Conservation (phyloP, 2,329 filamentous ascomycete species). For the Boeremia lycopersici region DNA sequence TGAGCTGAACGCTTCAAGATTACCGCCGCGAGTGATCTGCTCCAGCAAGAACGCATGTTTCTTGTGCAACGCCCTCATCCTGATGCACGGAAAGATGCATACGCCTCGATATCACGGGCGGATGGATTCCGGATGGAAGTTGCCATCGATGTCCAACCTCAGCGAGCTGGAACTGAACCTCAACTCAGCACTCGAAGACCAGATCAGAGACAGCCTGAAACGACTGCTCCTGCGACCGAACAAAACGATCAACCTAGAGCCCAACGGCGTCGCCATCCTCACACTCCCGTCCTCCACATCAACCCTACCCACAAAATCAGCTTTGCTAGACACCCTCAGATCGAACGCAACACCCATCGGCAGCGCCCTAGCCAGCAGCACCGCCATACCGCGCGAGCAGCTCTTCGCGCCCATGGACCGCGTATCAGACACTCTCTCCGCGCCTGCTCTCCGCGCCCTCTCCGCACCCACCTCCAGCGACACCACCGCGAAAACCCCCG, state of each 20-base stretch:
- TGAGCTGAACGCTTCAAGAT: background rate
- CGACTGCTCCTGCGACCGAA: background rate
- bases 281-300: background rate
- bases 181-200: background rate
- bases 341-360: too few relatives aligned
- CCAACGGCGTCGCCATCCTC: background rate
- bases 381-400: too few relatives aligned
- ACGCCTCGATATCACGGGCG: conserved; percentile 52
- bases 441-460: too few relatives aligned
- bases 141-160: conserved; percentile 40
- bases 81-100: conserved; percentile 49
- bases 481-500: too few relatives aligned
- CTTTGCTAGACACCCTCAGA: background rate
- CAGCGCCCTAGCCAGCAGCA: too few relatives aligned
- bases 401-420: too few relatives aligned
- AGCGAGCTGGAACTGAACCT: background rate
- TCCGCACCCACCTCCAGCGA: too few relatives aligned
- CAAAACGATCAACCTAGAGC: background rate
- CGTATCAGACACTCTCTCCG: too few relatives aligned
- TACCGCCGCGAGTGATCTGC: background rate
- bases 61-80: conserved; percentile 55
- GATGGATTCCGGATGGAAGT: conserved; percentile 55
- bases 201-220: background rate
- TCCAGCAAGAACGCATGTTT: background rate
- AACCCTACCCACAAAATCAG: background rate